Conservation (phyloP, 495 filamentous ascomycete genomes). For the Haplographium delicatum region DNA sequence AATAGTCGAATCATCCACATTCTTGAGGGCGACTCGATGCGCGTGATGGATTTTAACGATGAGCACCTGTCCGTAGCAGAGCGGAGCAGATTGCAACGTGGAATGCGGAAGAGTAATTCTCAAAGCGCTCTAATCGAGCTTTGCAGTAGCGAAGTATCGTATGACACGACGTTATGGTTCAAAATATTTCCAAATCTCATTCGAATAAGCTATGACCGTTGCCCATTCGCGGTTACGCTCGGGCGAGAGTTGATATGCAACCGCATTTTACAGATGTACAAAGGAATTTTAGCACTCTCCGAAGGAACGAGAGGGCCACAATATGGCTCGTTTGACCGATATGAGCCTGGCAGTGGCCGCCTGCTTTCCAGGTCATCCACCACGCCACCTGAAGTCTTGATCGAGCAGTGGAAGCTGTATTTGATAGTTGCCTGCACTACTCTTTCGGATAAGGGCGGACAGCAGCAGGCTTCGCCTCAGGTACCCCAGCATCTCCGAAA, state of each 20-base stretch:
- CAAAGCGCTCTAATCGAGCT: conserved; percentile 87
- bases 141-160: conserved; percentile 90
- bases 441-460: conserved; percentile 73
- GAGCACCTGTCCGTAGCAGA: conserved; percentile 89
- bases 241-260: conserved; percentile 89
- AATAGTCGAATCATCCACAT: conserved; percentile 76
- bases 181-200: conserved; percentile 97
- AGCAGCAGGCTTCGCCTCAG: conserved; percentile 49
- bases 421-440: conserved; percentile 96
- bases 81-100: conserved; percentile 84
- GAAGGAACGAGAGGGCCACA: conserved; percentile 61
- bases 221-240: conserved; percentile 82
- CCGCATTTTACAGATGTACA: conserved; percentile 86
- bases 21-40: conserved; percentile 80
- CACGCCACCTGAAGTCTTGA: conserved; percentile 76
- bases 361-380: conserved; percentile 54
- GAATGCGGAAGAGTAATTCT: conserved; percentile 76
- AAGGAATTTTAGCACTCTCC: conserved; percentile 69
- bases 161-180: conserved; percentile 93
- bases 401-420: conserved; percentile 99
- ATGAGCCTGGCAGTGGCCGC: conserved; percentile 33
- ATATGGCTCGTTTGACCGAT: conserved; percentile 51
- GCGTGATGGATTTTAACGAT: conserved; percentile 88
- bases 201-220: conserved; percentile 83
- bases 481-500: conserved; percentile 80